Evolutionary conservation across 2,329 filamentous ascomycete species (phyloP).

Genomic region (Colletotrichum sp.): DNA sequence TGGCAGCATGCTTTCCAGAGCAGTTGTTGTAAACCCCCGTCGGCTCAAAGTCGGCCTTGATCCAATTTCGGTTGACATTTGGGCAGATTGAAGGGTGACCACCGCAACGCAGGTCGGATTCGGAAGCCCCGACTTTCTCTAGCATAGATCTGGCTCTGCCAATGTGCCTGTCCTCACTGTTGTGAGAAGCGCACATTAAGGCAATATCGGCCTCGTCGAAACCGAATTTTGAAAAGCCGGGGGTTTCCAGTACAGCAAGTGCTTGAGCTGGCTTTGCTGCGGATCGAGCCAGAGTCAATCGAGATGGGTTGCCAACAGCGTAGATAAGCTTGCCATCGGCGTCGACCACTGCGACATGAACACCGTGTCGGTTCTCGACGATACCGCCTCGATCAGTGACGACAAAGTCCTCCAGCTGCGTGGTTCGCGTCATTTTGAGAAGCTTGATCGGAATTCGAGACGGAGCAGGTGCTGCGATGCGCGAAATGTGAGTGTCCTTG

Average conservation of each 20-base stretch:
- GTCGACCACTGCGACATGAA: slow-evolving; percentile 49
- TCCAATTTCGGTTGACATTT: slow-evolving; percentile 42
- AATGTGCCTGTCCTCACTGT: slow-evolving; percentile 45
- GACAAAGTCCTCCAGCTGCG: slow-evolving; percentile 32
- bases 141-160: slow-evolving; percentile 42
- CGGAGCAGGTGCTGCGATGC: background rate
- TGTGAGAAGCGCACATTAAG: slow-evolving; percentile 53
- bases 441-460: background rate
- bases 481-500: background rate
- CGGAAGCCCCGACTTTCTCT: slow-evolving; percentile 32
- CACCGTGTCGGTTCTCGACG: slow-evolving; percentile 47
- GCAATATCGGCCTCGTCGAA: slow-evolving; percentile 48
- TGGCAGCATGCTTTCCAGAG: slow-evolving; percentile 53
- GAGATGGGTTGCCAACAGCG: slow-evolving; percentile 42
- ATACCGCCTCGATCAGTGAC: slow-evolving; percentile 42
- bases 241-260: slow-evolving; percentile 47
- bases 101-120: slow-evolving; percentile 46
- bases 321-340: slow-evolving; percentile 40
- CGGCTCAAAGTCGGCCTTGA: slow-evolving; percentile 39
- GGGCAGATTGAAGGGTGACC: slow-evolving; percentile 42
- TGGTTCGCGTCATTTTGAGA: background rate
- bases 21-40: slow-evolving; percentile 49
- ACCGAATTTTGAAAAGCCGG: slow-evolving; percentile 36
- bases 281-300: slow-evolving; percentile 48
- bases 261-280: slow-evolving; percentile 52